A percentile compares a stretch with the other conserved stretches of the same genome.
phyloP scores from a whole-genome alignment of 352 stramenopile genomes.

The Elongisporangium senticosum region DNA sequence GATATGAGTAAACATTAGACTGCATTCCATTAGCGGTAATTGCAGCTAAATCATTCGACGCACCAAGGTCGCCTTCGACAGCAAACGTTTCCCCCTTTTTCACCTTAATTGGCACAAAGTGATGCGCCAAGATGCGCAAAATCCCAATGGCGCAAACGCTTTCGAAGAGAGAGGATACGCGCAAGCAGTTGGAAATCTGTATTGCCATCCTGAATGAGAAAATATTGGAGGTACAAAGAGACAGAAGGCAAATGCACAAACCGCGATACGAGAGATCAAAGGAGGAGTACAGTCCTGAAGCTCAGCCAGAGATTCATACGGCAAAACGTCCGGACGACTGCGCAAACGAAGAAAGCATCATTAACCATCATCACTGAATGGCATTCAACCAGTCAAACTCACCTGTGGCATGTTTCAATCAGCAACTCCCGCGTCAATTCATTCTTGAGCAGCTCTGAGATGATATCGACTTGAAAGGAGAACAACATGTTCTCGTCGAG shows the following conservation, averaged over 20 bases:
- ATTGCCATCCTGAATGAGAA: not conserved
- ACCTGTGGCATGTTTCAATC: constrained; percentile 70
- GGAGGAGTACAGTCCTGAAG: constrained; percentile 38
- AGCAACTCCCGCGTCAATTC: constrained; percentile 69
- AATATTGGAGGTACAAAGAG: not conserved
- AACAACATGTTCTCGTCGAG: constrained; percentile 28
- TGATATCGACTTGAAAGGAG: constrained; percentile 46
- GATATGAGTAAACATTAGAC: not conserved
- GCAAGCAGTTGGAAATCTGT: constrained; percentile 77
- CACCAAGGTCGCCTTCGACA: constrained; percentile 57
- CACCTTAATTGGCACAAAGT: constrained; percentile 62
- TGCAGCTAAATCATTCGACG: not conserved
- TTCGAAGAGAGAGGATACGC: constrained; percentile 74
- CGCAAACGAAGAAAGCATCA: constrained; percentile 1
- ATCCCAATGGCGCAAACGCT: constrained; percentile 79
- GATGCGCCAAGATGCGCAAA: constrained; percentile 65
- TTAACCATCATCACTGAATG: constrained; percentile 4
- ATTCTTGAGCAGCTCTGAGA: constrained; percentile 51
- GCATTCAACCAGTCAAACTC: not conserved
- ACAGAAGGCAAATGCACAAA: constrained; percentile 10
- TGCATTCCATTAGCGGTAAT: not conserved
- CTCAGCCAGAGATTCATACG: constrained; percentile 37
- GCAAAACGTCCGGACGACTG: constrained; percentile 46
- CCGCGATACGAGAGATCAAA: constrained; percentile 68
- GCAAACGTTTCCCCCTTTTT: constrained; percentile 51